These are phyloP conservation scores for Penicillium samsonianum DNA, from an alignment of 495 filamentous ascomycete species.

Conservation along the genomic window DNA sequence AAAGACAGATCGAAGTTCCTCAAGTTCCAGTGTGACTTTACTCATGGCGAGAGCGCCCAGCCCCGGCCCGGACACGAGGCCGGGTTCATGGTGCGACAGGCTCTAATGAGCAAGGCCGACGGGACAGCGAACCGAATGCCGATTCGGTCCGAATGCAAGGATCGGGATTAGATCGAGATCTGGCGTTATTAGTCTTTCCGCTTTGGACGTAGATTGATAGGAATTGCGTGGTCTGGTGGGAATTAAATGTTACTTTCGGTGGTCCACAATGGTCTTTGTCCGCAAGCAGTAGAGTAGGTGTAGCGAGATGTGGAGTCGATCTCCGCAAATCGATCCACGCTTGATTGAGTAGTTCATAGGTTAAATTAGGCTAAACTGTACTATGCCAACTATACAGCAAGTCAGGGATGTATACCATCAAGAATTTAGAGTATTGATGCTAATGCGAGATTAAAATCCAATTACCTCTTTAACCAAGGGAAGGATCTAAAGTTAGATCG, in stretches of 20 bases:
- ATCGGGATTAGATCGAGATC: conserved; percentile 12
- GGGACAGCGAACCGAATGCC: conserved; percentile 33
- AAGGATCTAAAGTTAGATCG: not conserved
- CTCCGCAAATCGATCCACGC: not conserved
- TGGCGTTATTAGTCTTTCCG: conserved; percentile 11
- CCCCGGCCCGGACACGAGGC: conserved; percentile 45
- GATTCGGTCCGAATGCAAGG: conserved; percentile 7
- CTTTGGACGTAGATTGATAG: conserved; percentile 25
- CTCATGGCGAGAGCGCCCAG: conserved; percentile 51
- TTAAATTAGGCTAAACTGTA: not conserved
- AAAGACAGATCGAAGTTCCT: conserved; percentile 39
- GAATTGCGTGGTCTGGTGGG: conserved; percentile 21
- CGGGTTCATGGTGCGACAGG: conserved; percentile 42
- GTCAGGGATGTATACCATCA: no score
- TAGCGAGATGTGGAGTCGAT: conserved; percentile 6
- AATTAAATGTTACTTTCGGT: conserved; percentile 13
- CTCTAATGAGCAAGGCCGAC: conserved; percentile 31
- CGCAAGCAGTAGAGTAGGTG: conserved; percentile 21
- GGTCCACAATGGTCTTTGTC: conserved; percentile 22
- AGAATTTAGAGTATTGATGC: not conserved
- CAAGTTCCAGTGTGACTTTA: conserved; percentile 56
- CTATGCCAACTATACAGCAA: no score
- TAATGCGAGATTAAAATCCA: not conserved
- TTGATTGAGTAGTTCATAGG: not conserved
- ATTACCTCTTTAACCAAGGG: not conserved